Evolutionary conservation across 345 rosid species (phyloP), one percentile per base, ranked within the genome.

Genomic region (Eutrema japonicum): DNA sequence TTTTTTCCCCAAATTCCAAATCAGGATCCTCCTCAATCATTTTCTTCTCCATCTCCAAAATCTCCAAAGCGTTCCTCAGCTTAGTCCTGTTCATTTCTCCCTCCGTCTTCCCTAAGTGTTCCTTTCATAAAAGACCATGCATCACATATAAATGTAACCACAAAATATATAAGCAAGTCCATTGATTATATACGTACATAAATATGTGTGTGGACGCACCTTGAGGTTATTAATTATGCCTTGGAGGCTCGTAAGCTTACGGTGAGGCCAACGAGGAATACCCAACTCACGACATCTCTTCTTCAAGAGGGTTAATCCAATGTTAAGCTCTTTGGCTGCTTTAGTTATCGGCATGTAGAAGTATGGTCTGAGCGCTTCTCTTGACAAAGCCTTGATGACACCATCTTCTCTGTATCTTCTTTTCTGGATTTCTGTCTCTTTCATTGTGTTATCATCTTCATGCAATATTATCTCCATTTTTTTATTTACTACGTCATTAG

Each of bases 261-360:
- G 78, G 37, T 88, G 90, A 5, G 95, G 95, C 95, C 90, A 89
- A 46, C 95, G 71, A 10, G 58, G 54, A 30, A 89, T 76, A 9
- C 90, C 88, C 64, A 89, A 64, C 18, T 85, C 90, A 50, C 92
- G 86, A 63, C 92, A 85, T 76, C 79, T 81, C 53, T 89, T 89
- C 78, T 89, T 89, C 78, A 88, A 55, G 8, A 86, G 64, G 1
- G 96, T 89, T 63, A 89, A 6, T 0, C 96, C 96, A 16, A 88
- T 77, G 2, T 86, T 80, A 2, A 89, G 87, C 58, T 85, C 87
- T 43, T 72, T 86, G 0, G 96, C 93, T 0, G 96, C 96, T 65
- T 82, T 82, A 1, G 84, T 79, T 9, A 88, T 87, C 0, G 93
- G 89, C 87, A 85, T 83, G 82, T 87, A 81, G 36, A 80, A 89